These are phyloP conservation scores for Pseudocercospora fijiensis DNA, from an alignment of 2,329 filamentous ascomycete species.

Conservation along the genomic window DNA sequence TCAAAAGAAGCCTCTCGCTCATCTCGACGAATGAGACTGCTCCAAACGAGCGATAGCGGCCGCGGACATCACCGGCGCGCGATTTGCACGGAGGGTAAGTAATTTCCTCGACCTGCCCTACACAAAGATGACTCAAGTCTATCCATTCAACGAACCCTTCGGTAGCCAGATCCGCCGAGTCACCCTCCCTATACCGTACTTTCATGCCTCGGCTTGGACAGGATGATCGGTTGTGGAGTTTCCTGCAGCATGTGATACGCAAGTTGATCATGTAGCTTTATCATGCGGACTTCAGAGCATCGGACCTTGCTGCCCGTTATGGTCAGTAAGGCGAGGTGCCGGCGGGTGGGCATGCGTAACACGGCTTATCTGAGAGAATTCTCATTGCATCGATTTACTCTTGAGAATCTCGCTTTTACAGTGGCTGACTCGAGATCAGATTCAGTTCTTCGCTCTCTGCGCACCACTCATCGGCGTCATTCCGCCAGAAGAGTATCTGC, in stretches of 20 bases:
- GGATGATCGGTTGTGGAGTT: conserved; percentile 45
- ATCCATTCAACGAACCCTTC: conserved; percentile 43
- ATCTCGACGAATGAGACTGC: no score
- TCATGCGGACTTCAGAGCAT: conserved; percentile 40
- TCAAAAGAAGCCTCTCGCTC: neutral
- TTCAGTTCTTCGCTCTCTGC: conserved; percentile 47
- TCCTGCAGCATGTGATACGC: conserved; percentile 26
- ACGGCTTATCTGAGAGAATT: conserved; percentile 40
- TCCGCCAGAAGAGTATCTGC: conserved; percentile 48
- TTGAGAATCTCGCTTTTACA: neutral
- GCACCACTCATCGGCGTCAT: conserved; percentile 51
- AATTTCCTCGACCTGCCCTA: conserved; percentile 1
- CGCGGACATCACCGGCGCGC: no score
- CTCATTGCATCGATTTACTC: neutral
- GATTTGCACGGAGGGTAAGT: conserved; percentile 22
- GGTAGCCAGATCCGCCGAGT: conserved; percentile 40
- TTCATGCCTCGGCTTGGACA: conserved; percentile 26
- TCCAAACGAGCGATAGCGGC: no score
- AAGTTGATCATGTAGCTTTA: conserved; percentile 26
- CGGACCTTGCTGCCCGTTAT: conserved; percentile 37
- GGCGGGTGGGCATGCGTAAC: conserved; percentile 41
- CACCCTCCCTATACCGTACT: conserved; percentile 42
- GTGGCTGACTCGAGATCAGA: neutral
- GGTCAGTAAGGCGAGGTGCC: conserved; percentile 37
- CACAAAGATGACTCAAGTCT: conserved; percentile 42